Base-by-base conservation (phyloP, 805 yeast genomes). In the Zygosaccharomyces bailii region DNA sequence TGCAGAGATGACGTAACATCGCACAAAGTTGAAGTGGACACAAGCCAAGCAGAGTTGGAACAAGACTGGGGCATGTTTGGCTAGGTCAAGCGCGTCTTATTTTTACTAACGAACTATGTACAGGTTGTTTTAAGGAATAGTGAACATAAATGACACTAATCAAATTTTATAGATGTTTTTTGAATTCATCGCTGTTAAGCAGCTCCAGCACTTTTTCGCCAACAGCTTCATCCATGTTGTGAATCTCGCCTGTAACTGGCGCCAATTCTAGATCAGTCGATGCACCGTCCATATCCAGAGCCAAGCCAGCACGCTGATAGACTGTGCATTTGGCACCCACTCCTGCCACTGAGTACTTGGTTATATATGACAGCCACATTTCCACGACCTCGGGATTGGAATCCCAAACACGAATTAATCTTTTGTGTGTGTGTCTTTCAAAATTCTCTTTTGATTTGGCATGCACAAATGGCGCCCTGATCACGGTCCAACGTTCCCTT, bases 371-470 rank as follows among this genome's bases (percentile, higher is more conserved):
- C 44, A 91, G 71, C 80, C 89, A 82, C 41, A 86, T 68, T 63
- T 93, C 96, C 34, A 93, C 70, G 4, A 85, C 83, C 59, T 87
- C 96, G 1, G 90, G 83, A 47, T 85, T 81, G 13, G 96, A 78
- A 65, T 93, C 98, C 74, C 79, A 89, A 21, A 88, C 85, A 53
- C 74, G 75, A 52, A 93, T 72, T 48, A 77, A 64, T 50, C 95
- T 79, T 56, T 83, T 80, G 64, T 79, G 86, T 1, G 98, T 93
- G 39, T 78, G 75, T 70, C 98, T 82, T 70, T 86, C 86, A 68
- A 86, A 93, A 72, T 91, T 93, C 70, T 91, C 96, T 69, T 93
- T 93, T 7, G 93, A 76, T 65, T 89, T 90, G 42, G 97, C 95
- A 60, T 87, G 93, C 16, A 86, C 96, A 64, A 93, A 93, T 1